These are phyloP conservation scores for Epichloe sylvatica DNA, from an alignment of 2,329 filamentous ascomycete species.

Conservation along the genomic window DNA sequence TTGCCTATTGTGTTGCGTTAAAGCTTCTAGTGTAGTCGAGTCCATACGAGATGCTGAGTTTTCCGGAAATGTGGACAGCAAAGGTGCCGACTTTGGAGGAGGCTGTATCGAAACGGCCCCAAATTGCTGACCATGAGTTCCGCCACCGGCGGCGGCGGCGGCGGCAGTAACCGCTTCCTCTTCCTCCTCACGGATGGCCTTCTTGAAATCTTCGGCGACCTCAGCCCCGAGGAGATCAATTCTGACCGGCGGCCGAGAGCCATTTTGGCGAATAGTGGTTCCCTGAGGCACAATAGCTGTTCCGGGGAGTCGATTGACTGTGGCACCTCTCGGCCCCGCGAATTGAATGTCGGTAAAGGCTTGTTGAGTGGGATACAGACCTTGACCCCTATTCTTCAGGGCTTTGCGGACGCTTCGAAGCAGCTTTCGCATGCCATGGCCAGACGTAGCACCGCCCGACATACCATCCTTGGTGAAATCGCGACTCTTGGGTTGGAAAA, in stretches of 20 bases:
- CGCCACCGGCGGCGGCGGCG: neutral
- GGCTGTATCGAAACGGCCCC: slow-evolving; percentile 9
- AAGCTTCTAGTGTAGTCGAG: slow-evolving; percentile 22
- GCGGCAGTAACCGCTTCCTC: neutral
- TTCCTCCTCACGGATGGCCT: slow-evolving; percentile 58
- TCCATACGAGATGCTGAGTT: slow-evolving; percentile 32
- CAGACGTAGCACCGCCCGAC: slow-evolving; percentile 46
- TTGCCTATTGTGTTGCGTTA: slow-evolving; percentile 17
- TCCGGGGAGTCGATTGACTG: slow-evolving; percentile 44
- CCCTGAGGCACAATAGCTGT: slow-evolving; percentile 47
- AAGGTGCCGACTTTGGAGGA: slow-evolving; percentile 14
- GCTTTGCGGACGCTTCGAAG: slow-evolving; percentile 76
- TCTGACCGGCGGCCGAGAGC: slow-evolving; percentile 41
- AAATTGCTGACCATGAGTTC: slow-evolving; percentile 15
- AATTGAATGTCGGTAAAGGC: slow-evolving; percentile 34
- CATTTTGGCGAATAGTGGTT: slow-evolving; percentile 28
- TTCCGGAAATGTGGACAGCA: slow-evolving; percentile 20
- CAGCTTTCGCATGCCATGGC: slow-evolving; percentile 70
- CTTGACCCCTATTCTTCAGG: slow-evolving; percentile 47
- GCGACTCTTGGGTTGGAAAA: slow-evolving; percentile 29
- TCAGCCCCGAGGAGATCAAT: slow-evolving; percentile 75
- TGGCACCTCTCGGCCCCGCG: slow-evolving; percentile 37
- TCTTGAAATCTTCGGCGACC: slow-evolving; percentile 65
- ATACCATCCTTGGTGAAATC: slow-evolving; percentile 30
- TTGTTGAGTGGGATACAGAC: slow-evolving; percentile 29